phyloP scores from a whole-genome alignment of 371 early-diverging fungal species.

The Mucor saturninus region DNA sequence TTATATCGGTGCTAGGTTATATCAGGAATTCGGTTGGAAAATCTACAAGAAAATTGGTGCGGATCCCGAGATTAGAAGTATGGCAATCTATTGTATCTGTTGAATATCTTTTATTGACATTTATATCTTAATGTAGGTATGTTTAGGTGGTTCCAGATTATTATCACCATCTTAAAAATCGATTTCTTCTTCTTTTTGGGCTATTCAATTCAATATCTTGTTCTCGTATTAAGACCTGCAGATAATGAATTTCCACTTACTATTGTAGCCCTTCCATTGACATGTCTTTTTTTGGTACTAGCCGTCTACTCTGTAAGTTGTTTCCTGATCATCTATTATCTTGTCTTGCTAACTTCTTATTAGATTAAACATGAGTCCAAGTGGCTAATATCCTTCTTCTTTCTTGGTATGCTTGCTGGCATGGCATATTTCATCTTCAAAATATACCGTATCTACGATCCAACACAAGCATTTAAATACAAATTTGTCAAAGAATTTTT shows the following conservation, averaged over 20 bases:
- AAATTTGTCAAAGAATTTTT: conserved; percentile 71
- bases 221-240: conserved; percentile 64
- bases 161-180: conserved; percentile 84
- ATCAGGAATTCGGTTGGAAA: conserved; percentile 62
- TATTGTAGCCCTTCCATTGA: conserved; percentile 80
- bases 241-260: conserved; percentile 88
- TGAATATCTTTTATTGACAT: not conserved
- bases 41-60: conserved; percentile 36
- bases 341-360: not conserved
- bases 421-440: conserved; percentile 89
- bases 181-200: conserved; percentile 89
- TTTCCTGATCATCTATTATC: not conserved
- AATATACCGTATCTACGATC: conserved; percentile 78
- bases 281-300: conserved; percentile 70
- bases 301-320: conserved; percentile 77
- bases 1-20: conserved; percentile 61
- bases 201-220: conserved; percentile 88
- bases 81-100: conserved; percentile 10
- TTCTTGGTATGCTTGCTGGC: conserved; percentile 70
- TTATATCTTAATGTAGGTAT: conserved; percentile 47
- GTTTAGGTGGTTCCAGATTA: conserved; percentile 86
- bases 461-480: conserved; percentile 65
- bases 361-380: conserved; percentile 53
- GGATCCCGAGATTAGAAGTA: conserved; percentile 72
- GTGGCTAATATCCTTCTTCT: conserved; percentile 66